These are phyloP conservation scores for Monosporozyma siamensis DNA, from an alignment of 805 yeast genomes.

Conservation along the genomic window DNA sequence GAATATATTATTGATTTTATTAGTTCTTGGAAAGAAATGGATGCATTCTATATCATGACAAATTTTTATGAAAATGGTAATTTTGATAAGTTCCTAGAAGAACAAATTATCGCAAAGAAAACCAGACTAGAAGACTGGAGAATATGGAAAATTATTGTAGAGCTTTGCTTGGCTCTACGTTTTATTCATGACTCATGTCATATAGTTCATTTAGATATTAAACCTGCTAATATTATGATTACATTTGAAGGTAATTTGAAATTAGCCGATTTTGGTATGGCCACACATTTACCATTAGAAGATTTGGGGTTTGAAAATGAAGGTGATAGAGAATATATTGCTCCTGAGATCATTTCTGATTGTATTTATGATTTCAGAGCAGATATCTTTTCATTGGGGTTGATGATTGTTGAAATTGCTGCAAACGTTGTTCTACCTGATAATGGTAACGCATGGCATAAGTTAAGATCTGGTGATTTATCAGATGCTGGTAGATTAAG, in stretches of 20 bases:
- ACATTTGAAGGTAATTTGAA: conserved; percentile 91
- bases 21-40: conserved; percentile 77
- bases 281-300: conserved; percentile 68
- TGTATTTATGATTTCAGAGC: conserved; percentile 86
- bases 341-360: conserved; percentile 84
- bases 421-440: conserved; percentile 93
- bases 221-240: conserved; percentile 90
- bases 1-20: conserved; percentile 71
- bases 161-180: conserved; percentile 66
- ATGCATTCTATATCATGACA: conserved; percentile 80
- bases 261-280: conserved; percentile 95
- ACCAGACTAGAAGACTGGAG: conserved; percentile 80
- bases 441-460: conserved; percentile 95
- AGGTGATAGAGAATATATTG: conserved; percentile 95
- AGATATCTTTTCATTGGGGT: conserved; percentile 88
- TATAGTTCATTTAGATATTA: conserved; percentile 79
- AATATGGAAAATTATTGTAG: conserved; percentile 91
- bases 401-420: conserved; percentile 89
- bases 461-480: conserved; percentile 86
- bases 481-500: conserved; percentile 88
- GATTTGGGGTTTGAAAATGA: conserved; percentile 68
- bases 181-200: conserved; percentile 68
- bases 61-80: conserved; percentile 95
- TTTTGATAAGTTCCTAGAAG: conserved; percentile 70
- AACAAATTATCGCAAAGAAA: conserved; percentile 56